Evolutionary conservation across 371 early-diverging fungal species (phyloP), one percentile per base, ranked within the genome.

Genomic region (Haplosporangium sp.): DNA sequence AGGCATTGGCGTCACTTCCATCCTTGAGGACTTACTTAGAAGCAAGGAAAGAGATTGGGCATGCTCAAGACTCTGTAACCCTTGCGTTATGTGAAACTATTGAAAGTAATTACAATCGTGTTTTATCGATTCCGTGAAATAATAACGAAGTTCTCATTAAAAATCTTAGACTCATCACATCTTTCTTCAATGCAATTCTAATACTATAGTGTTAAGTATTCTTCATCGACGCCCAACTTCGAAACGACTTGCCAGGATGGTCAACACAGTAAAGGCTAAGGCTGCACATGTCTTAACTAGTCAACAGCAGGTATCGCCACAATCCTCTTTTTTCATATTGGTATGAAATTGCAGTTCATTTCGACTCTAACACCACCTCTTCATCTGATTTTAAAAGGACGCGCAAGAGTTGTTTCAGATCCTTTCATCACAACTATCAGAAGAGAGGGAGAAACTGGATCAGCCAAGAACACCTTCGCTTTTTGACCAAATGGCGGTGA

Each of bases 351-450:
- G 27, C 27, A 27, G 27, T 27, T 27, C 27, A 27, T 27, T 11
- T 34, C 20, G 27, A 4, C 20, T 38, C 44, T 50, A 58, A 17
- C 53, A 40, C 50, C 3, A 37, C 6, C 5, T 17, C 15, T 42
- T 38, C 13, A 40, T 13, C 9, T 37, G 20, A 34, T 20, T 39
- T 19, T 52, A 5, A 37, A 52, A 77, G 78, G 78, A 77, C 35
- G 78, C 78, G 1, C 78, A 77, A 53, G 78, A 77, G 27, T 64
- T 77, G 2, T 77, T 77, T 45, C 78, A 77, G 40, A 77, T 77
- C n/a, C 8, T 77, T 7, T 77, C 78, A 13, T 84, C 85, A 44
- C 83, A 81, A 52, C 63, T 87, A 20, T 69, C 86, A 2, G 77
- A 81, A 20, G 69, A 76, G 35, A 74, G 85, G 20, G 85, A 83